Percentiles rank a stretch among this genome's conserved stretches.
These are phyloP conservation scores for Apodospora peruviana DNA, from an alignment of 495 filamentous ascomycete species.

Conservation along the genomic window DNA sequence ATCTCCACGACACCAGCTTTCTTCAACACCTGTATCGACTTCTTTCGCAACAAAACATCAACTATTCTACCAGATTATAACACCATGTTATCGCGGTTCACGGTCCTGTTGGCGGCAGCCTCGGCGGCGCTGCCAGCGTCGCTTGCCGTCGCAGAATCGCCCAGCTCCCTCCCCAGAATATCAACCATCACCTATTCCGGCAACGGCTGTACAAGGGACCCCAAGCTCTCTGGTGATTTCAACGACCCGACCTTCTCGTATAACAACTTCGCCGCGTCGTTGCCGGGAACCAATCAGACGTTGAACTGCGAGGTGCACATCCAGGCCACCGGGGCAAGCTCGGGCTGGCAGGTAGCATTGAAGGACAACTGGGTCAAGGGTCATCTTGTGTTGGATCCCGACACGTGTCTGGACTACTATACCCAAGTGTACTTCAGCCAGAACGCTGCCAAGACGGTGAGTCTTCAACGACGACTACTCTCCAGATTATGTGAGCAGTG, in stretches of 20 bases:
- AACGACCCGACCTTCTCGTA: constrained; percentile 29
- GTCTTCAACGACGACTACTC: background rate
- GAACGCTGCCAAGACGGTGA: constrained; percentile 30
- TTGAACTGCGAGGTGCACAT: constrained; percentile 39
- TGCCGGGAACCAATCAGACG: constrained; percentile 22
- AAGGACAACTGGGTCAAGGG: constrained; percentile 27
- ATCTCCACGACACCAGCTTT: background rate
- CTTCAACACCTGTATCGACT: background rate
- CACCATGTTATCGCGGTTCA: background rate
- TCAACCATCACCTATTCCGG: constrained; percentile 33
- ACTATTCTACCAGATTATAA: background rate
- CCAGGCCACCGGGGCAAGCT: constrained; percentile 21
- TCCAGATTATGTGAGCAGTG: no score
- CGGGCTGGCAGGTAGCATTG: constrained; percentile 41
- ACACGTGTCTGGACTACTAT: constrained; percentile 28
- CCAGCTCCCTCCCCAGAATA: constrained; percentile 22
- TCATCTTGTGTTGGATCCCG: constrained; percentile 28
- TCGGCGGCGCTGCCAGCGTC: no score
- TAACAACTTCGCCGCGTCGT: constrained; percentile 26
- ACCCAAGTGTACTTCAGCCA: constrained; percentile 37
- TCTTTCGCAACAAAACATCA: background rate
- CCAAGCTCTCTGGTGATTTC: constrained; percentile 28
- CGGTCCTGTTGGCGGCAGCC: constrained; percentile 20
- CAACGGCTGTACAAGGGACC: constrained; percentile 30
- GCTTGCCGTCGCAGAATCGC: constrained; percentile 10